Conservation (phyloP, 2,329 filamentous ascomycete genomes). For the Stenocarpella maydis region DNA sequence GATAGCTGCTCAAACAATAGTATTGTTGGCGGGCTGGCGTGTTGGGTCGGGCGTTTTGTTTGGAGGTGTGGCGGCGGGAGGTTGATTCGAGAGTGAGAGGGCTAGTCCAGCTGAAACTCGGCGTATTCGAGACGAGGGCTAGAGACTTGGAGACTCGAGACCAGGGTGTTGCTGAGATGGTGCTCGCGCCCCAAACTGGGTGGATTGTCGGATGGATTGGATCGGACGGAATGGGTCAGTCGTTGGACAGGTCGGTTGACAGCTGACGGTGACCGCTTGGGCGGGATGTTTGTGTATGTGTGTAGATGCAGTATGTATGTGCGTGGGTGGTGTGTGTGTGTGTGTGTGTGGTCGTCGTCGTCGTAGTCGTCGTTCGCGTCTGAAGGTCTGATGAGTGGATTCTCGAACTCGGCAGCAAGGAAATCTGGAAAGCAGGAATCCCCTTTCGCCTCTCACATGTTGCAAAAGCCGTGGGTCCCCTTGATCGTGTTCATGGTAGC, state of each 20-base stretch:
- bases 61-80: not conserved
- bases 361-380: not conserved
- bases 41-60: not conserved
- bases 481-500: not conserved
- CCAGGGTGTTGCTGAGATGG: not conserved
- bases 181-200: not conserved
- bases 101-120: constrained; percentile 25
- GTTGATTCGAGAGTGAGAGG: constrained; percentile 8
- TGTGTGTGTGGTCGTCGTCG: not conserved
- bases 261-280: not conserved
- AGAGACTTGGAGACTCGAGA: not conserved
- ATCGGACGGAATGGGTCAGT: not conserved
- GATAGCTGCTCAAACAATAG: not conserved
- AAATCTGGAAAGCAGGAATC: not conserved
- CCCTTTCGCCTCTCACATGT: constrained; percentile 25
- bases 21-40: not conserved
- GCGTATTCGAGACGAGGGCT: constrained; percentile 9
- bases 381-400: not conserved
- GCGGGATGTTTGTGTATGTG: too few relatives aligned
- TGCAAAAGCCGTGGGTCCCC: constrained; percentile 18
- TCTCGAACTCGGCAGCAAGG: not conserved
- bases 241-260: not conserved
- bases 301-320: too few relatives aligned
- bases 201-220: not conserved
- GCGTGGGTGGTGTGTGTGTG: not conserved